Conservation (phyloP, 2,329 filamentous ascomycete genomes). For the Hawksworthiomyces lignivorus region DNA sequence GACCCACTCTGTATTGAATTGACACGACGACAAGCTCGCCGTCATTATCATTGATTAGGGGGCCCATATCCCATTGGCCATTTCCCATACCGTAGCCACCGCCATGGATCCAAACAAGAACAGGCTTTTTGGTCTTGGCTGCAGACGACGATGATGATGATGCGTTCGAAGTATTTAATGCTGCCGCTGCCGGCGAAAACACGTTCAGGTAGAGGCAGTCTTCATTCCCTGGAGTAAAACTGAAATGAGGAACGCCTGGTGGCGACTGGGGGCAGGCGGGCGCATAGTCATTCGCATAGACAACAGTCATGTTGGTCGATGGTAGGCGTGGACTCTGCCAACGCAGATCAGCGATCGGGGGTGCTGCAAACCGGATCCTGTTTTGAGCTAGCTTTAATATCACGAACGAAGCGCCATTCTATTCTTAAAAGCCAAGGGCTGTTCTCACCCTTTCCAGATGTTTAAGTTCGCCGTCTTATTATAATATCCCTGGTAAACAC, state of each 20-base stretch:
- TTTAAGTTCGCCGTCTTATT: not conserved
- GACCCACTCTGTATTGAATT: conserved; percentile 20
- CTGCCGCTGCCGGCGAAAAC: conserved; percentile 28
- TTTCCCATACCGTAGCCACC: conserved; percentile 21
- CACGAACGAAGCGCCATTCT: too few relatives aligned
- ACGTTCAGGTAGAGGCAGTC: conserved; percentile 40
- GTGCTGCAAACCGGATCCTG: conserved; percentile 1
- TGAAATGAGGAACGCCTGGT: not conserved
- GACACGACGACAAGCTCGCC: conserved; percentile 20
- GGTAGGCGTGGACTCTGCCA: conserved; percentile 3
- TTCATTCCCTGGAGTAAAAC: conserved; percentile 15
- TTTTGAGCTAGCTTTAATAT: too few relatives aligned
- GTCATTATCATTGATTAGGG: conserved; percentile 18
- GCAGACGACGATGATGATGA: not conserved
- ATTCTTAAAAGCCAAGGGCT: too few relatives aligned
- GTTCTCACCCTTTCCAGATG: conserved; percentile 1
- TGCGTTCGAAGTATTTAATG: not conserved
- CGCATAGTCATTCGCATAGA: not conserved
- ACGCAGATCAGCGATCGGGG: conserved; percentile 1
- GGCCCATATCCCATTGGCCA: conserved; percentile 15
- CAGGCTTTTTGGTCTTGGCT: conserved; percentile 37
- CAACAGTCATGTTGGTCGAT: not conserved
- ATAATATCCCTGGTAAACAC: conserved; percentile 1
- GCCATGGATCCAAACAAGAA: conserved; percentile 43
- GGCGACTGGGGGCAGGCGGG: not conserved